These are phyloP conservation scores for Sporothrix brasiliensis DNA, from an alignment of 2,329 filamentous ascomycete species.

Conservation along the genomic window DNA sequence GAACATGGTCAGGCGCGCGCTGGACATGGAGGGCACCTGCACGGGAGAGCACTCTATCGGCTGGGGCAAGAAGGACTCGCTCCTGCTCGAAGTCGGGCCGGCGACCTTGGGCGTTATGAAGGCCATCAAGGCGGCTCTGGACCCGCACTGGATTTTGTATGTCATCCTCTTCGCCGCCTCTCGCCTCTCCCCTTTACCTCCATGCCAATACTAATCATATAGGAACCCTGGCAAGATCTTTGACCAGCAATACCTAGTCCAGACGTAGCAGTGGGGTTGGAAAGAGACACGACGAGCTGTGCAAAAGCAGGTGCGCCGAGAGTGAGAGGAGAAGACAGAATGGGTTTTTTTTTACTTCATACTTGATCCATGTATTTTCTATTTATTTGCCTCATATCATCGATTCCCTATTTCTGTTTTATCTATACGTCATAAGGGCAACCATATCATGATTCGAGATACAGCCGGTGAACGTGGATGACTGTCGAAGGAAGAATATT, in stretches of 20 bases:
- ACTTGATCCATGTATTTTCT: not conserved
- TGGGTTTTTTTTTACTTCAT: not conserved
- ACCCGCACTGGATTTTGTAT: slow-evolving; percentile 79
- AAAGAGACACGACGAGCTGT: too few species aligned
- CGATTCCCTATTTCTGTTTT: not conserved
- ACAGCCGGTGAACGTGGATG: not conserved
- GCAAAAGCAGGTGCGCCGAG: not conserved
- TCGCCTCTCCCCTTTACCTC: not conserved
- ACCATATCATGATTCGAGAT: slow-evolving; percentile 15
- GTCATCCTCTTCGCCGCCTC: slow-evolving; percentile 22
- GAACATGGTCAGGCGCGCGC: slow-evolving; percentile 85
- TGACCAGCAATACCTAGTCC: slow-evolving; percentile 53
- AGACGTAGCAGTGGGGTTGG: not conserved
- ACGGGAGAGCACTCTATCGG: slow-evolving; percentile 88
- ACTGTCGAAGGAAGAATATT: too few species aligned
- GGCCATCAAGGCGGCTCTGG: slow-evolving; percentile 77
- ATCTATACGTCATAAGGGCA: slow-evolving; percentile 22
- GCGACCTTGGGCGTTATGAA: slow-evolving; percentile 85
- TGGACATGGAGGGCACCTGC: slow-evolving; percentile 93
- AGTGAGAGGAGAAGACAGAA: not conserved
- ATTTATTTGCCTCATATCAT: not conserved
- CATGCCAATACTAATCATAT: slow-evolving; percentile 30
- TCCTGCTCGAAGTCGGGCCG: slow-evolving; percentile 76
- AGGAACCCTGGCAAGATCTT: slow-evolving; percentile 88
- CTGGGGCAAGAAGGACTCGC: slow-evolving; percentile 79